phyloP scores from a whole-genome alignment of 768 basidiomycete genomes.

The Tephrocybe sp. region DNA sequence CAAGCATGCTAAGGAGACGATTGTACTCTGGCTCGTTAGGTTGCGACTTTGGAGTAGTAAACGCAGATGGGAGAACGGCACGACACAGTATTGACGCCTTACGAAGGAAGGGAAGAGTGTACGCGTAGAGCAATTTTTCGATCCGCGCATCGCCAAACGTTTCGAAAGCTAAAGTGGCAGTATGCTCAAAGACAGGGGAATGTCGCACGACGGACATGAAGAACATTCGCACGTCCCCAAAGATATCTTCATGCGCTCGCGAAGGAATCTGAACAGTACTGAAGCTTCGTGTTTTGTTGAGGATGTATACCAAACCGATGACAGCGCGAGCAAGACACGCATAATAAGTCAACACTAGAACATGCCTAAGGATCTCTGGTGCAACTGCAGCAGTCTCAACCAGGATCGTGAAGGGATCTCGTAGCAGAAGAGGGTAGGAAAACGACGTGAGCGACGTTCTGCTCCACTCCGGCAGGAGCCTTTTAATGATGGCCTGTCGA shows the following conservation, averaged over 20 bases:
- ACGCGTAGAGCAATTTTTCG: constrained; percentile 81
- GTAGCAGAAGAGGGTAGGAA: constrained; percentile 80
- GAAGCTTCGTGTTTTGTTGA: constrained; percentile 67
- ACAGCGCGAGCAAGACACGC: constrained; percentile 84
- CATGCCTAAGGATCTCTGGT: constrained; percentile 86
- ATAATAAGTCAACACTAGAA: constrained; percentile 88
- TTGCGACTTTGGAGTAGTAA: constrained; percentile 45
- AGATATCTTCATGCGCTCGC: constrained; percentile 65
- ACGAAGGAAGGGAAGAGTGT: constrained; percentile 90
- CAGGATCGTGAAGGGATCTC: constrained; percentile 88
- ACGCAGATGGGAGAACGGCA: constrained; percentile 63
- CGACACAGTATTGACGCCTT: constrained; percentile 83
- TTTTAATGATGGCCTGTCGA: constrained; percentile 84
- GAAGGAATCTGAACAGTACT: constrained; percentile 39
- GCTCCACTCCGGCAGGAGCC: constrained; percentile 90
- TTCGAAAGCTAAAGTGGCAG: constrained; percentile 74
- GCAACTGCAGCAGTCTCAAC: constrained; percentile 89
- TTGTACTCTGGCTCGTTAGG: constrained; percentile 63
- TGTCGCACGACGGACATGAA: constrained; percentile 90
- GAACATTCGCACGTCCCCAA: constrained; percentile 85
- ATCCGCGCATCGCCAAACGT: constrained; percentile 82
- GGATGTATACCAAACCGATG: constrained; percentile 78
- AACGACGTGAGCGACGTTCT: constrained; percentile 79
- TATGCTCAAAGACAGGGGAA: constrained; percentile 84
- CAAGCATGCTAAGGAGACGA: constrained; percentile 71